phyloP scores from a whole-genome alignment of 2,329 filamentous ascomycete genomes.

The Aspergillus sp. region DNA sequence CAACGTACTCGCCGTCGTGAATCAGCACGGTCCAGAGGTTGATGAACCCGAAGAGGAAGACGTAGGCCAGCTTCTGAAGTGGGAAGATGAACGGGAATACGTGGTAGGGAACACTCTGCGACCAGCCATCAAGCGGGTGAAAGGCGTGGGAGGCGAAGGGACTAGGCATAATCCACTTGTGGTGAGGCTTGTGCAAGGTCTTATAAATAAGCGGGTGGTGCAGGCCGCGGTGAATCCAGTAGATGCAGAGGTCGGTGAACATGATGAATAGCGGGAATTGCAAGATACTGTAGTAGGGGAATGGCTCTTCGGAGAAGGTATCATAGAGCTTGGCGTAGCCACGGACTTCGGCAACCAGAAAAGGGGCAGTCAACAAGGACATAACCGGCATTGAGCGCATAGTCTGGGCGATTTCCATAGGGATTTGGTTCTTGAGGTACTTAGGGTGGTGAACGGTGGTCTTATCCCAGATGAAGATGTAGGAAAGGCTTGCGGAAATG shows the following conservation, averaged over 20 bases:
- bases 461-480: constrained; percentile 89
- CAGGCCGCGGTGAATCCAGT: constrained; percentile 85
- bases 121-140: constrained; percentile 88
- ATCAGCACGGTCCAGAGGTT: constrained; percentile 98
- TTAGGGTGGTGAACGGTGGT: constrained; percentile 84
- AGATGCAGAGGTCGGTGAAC: constrained; percentile 89
- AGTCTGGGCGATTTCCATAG: constrained; percentile 80
- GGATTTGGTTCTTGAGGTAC: constrained; percentile 91
- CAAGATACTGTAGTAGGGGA: constrained; percentile 72
- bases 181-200: constrained; percentile 90
- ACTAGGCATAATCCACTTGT: constrained; percentile 99
- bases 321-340: constrained; percentile 90
- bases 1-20: constrained; percentile 91
- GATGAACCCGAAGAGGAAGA: constrained; percentile 84
- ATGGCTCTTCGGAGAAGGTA: constrained; percentile 71
- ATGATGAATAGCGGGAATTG: constrained; percentile 87
- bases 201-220: constrained; percentile 84
- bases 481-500: constrained; percentile 77
- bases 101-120: constrained; percentile 88
- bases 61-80: constrained; percentile 85
- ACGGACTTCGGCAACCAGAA: constrained; percentile 80
- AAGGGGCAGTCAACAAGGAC: constrained; percentile 75
- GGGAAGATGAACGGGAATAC: constrained; percentile 91
- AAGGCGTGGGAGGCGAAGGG: constrained; percentile 92
- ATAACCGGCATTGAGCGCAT: constrained; percentile 76